Evolutionary conservation across 306 rosid species (phyloP).

Genomic region (Albizia julibrissin): DNA sequence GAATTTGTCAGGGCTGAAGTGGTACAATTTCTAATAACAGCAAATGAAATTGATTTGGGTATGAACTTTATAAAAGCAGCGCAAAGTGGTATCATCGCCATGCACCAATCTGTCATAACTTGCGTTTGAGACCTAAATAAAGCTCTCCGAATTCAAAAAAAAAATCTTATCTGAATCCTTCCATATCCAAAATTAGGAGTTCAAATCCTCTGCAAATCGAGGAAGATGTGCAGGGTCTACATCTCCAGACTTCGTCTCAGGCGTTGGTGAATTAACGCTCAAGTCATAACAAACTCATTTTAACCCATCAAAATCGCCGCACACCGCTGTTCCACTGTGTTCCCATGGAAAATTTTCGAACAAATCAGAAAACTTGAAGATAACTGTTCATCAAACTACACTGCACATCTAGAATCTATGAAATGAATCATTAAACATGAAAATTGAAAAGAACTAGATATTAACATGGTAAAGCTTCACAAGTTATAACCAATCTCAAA

Average conservation of each 20-base stretch:
- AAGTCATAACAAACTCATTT: neutral
- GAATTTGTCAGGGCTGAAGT: neutral
- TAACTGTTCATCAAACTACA: neutral
- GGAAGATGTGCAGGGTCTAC: neutral
- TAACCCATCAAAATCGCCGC: neutral
- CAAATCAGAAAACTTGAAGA: neutral
- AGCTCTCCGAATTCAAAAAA: neutral
- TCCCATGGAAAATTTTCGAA: neutral
- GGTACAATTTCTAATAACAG: neutral
- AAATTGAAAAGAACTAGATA: neutral
- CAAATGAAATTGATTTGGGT: conserved; percentile 18
- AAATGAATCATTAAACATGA: neutral
- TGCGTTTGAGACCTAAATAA: neutral
- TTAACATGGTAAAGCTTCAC: neutral
- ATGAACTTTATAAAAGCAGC: conserved; percentile 32
- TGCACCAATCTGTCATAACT: neutral
- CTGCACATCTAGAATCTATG: neutral
- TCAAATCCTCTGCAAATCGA: neutral
- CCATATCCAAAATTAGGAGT: neutral
- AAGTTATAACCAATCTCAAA: too few relatives aligned
- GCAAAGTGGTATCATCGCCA: conserved; percentile 20
- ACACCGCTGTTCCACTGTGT: neutral
- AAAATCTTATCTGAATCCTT: too few relatives aligned
- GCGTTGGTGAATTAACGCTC: neutral
- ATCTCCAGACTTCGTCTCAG: neutral